Base-by-base conservation (phyloP, 2,329 filamentous ascomycete genomes). In the Thelonectria blattea region DNA sequence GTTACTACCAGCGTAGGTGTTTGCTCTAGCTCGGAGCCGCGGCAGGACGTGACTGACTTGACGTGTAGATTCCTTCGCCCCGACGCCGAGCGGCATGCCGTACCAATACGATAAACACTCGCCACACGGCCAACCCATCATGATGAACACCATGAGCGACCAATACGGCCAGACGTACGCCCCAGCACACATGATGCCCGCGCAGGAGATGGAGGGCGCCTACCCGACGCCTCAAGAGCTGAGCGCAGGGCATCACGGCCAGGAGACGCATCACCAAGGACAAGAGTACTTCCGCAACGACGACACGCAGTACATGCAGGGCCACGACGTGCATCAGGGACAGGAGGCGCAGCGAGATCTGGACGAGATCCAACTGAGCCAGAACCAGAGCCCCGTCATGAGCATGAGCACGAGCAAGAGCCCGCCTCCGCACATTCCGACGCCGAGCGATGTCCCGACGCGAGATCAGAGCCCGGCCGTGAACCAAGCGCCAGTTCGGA, bases 1-100 rank as follows among this genome's bases (percentile, higher is more conserved):
- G 17, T 15, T 48, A 48, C 45, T 48, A 48, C 24, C 45, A 48
- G 20, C 45, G 45, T 48, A n/a, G 15, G 45, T 48, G 24, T 48
- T n/a, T 48, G 14, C 34, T 37, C 34, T 9, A 37, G 15, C 34
- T 5, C 34, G 12, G 15, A 37, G 12, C 34, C 34, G 2, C 12
- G n/a, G n/a, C 10, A 43, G 17, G 37, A 17, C 5, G 22, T 42
- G 41, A 43, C 41, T 43, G 15, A 43, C 41, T 20, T 20, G 37
- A 17, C 10, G 14, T 43, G 5, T 15, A 43, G 41, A 43, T 10
- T 17, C 41, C n/a, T 43, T 43, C 41, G 15, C 41, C 17, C 20
- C 41, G 7, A 43, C 41, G 9, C 41, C 41, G 9, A 43, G 4
- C 18, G 41, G 5, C 41, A 20, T 43, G 9, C 41, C 41, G 18